Base-by-base conservation (phyloP, 257 asterid species). In the Gentiana straminea region DNA sequence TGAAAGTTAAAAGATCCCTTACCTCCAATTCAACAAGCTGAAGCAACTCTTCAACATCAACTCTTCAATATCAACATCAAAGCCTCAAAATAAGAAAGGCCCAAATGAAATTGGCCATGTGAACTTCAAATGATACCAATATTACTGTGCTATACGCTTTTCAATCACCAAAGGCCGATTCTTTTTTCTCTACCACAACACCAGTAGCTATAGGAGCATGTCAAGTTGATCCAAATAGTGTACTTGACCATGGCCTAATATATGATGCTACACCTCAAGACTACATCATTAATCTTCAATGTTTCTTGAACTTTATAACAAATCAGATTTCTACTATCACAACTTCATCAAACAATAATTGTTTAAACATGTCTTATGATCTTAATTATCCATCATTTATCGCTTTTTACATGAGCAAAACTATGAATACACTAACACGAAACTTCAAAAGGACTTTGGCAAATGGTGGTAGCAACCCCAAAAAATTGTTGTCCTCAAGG, bases 11-110 rank as follows among this genome's bases (percentile, higher is more conserved):
- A 24, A 91, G 67, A 59, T 91, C 98, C 44, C 98, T 73, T 32
- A 91, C 93, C 86, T 91, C 97, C 74, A 91, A 59, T 13, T 91
- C 98, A 8, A 91, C 98, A 55, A 91, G 74, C 60, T 87, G 78
- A 11, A 84, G 92, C 66, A 91, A 52, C 75, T 91, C 98, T 24
- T 24, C 24, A 24, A 24, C 0, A 24, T 24, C 24, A 24, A 24
- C 24, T n/a, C n/a, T 24, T 24, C 24, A 24, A 24, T 24, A 24
- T 24, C 24, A 24, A 24, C 24, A 24, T 24, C 24, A 24, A 24
- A 24, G 24, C 24, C 24, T 24, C 24, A 24, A 24, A 24, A 24
- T 24, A 24, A 24, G 24, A 24, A 24, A 24, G 24, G 24, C 24
- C 24, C 24, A 24, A 24, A 24, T 24, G 24, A 24, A 24, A 24